A percentile compares a stretch with the other conserved stretches of the same genome.
phyloP scores from a whole-genome alignment of 306 rosid species.

The Hippophae gyantsensis region DNA sequence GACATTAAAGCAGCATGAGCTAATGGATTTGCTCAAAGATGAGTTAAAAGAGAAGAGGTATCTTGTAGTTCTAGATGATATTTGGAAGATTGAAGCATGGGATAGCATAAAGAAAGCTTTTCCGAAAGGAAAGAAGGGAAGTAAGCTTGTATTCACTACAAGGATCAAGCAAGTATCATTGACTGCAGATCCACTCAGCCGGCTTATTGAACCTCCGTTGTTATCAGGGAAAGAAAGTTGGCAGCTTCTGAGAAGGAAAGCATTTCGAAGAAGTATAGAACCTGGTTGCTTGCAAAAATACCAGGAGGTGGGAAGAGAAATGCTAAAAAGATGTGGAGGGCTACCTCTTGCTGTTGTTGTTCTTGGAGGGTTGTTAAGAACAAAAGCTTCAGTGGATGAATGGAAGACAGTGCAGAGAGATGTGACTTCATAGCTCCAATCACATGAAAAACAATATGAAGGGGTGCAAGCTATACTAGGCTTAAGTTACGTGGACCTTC shows the following conservation, averaged over 20 bases:
- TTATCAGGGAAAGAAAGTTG: slow-evolving; percentile 26
- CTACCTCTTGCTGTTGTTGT: slow-evolving; percentile 13
- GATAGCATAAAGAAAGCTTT: slow-evolving; percentile 25
- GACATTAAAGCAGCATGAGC: not conserved
- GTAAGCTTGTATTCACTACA: slow-evolving; percentile 39
- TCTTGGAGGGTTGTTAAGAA: slow-evolving; percentile 5
- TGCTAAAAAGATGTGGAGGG: slow-evolving; percentile 6
- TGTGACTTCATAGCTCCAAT: not conserved
- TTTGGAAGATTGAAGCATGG: slow-evolving; percentile 39
- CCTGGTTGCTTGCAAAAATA: not conserved
- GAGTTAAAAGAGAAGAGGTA: slow-evolving; percentile 22
- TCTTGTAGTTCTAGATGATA: slow-evolving; percentile 48
- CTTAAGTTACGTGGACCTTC: slow-evolving; percentile 17
- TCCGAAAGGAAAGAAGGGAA: slow-evolving; percentile 17
- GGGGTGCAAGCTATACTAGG: slow-evolving; percentile 5
- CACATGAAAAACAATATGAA: not conserved
- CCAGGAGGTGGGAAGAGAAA: not conserved
- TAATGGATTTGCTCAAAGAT: not conserved
- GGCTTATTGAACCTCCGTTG: slow-evolving; percentile 25
- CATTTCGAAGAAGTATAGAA: not conserved
- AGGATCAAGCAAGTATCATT: slow-evolving; percentile 27
- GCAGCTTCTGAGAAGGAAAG: slow-evolving; percentile 20
- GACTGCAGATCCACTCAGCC: slow-evolving; percentile 19
- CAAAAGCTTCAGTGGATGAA: not conserved
- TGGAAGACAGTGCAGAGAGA: not conserved